Percentiles rank a stretch among this genome's conserved stretches.
Evolutionary conservation across 768 basidiomycete species (phyloP).

Genomic region (Boletus coccyginus): DNA sequence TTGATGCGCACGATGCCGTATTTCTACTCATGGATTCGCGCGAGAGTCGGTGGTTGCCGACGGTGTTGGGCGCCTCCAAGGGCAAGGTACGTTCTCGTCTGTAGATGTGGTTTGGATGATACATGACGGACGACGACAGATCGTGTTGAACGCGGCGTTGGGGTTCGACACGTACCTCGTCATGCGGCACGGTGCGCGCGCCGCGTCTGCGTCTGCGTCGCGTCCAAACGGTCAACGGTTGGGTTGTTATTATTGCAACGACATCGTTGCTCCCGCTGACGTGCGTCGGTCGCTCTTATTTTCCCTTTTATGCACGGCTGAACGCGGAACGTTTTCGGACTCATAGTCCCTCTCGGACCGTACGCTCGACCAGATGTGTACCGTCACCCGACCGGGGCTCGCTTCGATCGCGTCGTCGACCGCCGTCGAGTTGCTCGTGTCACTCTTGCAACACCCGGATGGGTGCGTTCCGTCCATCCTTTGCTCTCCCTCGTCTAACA

Average conservation of each 20-base stretch:
- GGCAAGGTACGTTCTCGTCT: conserved; percentile 57
- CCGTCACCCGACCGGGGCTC: conserved; percentile 92
- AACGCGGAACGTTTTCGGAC: no score
- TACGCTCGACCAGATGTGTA: conserved; percentile 98
- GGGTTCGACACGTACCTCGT: conserved; percentile 97
- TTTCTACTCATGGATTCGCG: conserved; percentile 98
- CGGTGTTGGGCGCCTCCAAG: conserved; percentile 79
- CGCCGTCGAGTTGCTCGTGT: conserved; percentile 89
- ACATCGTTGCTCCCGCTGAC: conserved; percentile 94
- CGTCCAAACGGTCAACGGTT: conserved; percentile 40
- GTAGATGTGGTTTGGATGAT: background rate
- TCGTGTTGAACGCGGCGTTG: conserved; percentile 90
- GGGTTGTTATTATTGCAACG: conserved; percentile 98
- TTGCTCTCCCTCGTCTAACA: background rate
- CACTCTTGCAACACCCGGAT: conserved; percentile 84
- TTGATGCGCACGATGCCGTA: conserved; percentile 85
- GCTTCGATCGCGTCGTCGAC: conserved; percentile 91
- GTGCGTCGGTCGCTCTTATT: conserved; percentile 42
- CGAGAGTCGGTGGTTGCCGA: conserved; percentile 96
- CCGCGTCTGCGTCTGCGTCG: conserved; percentile 29
- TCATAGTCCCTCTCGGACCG: conserved; percentile 72
- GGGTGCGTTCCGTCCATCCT: conserved; percentile 48
- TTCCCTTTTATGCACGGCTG: no score
- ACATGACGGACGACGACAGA: conserved; percentile 38
- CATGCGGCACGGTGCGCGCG: conserved; percentile 87